A percentile compares a stretch with the other conserved stretches of the same genome.
Conservation (phyloP, 306 rosid species). For the Cajanus cajan region DNA sequence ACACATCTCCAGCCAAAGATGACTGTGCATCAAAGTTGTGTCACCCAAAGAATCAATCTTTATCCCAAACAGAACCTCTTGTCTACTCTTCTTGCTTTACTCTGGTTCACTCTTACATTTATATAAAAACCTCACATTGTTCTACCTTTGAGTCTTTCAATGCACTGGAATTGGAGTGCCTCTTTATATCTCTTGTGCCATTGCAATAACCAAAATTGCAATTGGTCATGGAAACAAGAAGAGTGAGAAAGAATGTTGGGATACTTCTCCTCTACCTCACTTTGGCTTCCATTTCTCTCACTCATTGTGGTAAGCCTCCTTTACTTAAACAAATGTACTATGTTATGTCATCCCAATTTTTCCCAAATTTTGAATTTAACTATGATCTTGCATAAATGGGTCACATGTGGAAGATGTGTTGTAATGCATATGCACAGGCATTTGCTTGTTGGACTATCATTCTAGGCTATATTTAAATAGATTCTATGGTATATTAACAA, state of each 20-base stretch:
- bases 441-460: constrained; percentile 16
- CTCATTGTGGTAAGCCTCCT: constrained; percentile 60
- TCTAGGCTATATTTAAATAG: no score
- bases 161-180: constrained; percentile 27
- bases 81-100: constrained; percentile 38
- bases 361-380: neutral
- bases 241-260: constrained; percentile 34
- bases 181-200: neutral
- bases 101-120: constrained; percentile 10
- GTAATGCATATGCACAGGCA: neutral
- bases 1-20: constrained; percentile 49
- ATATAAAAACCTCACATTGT: constrained; percentile 37
- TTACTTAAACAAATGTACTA: neutral
- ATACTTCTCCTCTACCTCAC: constrained; percentile 45
- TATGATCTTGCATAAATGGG: constrained; percentile 20
- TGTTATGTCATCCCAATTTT: neutral
- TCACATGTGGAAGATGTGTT: neutral
- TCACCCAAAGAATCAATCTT: constrained; percentile 72
- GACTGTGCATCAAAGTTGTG: constrained; percentile 46
- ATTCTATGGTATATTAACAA: neutral
- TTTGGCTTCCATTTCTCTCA: constrained; percentile 47
- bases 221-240: constrained; percentile 48
- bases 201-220: constrained; percentile 21
- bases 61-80: constrained; percentile 51
- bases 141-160: constrained; percentile 34